Evolutionary conservation across 176 grass and related monocot species (phyloP).

Genomic region (Aegilops longissima): DNA sequence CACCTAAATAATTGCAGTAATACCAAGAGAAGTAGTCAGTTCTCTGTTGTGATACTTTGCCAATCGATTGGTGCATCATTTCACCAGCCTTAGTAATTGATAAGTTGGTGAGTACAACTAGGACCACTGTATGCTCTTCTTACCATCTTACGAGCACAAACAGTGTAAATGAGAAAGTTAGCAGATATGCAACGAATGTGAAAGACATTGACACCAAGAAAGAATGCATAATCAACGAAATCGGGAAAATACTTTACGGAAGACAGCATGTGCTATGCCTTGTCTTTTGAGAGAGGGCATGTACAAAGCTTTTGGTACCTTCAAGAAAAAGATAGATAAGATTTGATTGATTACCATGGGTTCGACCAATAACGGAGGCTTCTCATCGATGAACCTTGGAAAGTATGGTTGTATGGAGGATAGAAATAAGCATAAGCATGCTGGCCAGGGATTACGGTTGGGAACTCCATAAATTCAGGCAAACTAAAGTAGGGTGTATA

Average conservation of each 20-base stretch:
- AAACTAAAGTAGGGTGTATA: conserved; percentile 67
- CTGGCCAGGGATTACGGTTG: conserved; percentile 60
- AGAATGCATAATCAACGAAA: not conserved
- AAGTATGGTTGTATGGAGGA: conserved; percentile 58
- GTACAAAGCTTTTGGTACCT: not conserved
- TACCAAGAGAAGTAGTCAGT: not conserved
- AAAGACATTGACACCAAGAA: not conserved
- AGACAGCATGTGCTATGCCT: not conserved
- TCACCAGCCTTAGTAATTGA: not conserved
- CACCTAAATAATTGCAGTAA: conserved; percentile 47
- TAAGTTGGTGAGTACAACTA: not conserved
- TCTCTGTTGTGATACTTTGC: not conserved
- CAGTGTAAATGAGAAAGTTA: not conserved
- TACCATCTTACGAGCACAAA: not conserved
- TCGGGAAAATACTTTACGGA: not conserved
- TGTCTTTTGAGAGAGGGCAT: not conserved
- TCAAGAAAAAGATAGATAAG: not conserved
- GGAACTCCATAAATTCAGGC: conserved; percentile 82
- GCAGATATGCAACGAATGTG: not conserved
- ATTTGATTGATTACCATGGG: not conserved
- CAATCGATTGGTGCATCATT: not conserved
- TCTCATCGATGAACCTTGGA: conserved; percentile 69
- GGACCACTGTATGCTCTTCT: not conserved
- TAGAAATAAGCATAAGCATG: conserved; percentile 96
- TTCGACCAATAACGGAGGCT: conserved; percentile 62